Percentiles rank a stretch among this genome's conserved stretches.
phyloP scores from a whole-genome alignment of 495 filamentous ascomycete genomes.

The Glonium stellatum region DNA sequence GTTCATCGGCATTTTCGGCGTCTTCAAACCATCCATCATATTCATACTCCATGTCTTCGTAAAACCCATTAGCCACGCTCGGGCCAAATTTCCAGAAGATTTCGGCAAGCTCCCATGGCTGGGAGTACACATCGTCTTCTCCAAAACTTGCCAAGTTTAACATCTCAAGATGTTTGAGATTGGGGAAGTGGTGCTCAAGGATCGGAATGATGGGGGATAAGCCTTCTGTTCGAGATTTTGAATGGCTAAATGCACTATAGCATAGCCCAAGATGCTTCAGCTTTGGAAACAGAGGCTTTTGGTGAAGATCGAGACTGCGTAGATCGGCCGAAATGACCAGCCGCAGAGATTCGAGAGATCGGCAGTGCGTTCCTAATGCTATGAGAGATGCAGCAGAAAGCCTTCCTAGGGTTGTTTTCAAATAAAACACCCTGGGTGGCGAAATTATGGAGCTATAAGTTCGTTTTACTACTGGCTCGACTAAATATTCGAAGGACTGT shows the following conservation, averaged over 20 bases:
- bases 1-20: not conserved
- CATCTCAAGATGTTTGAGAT: not conserved
- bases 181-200: not conserved
- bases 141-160: not conserved
- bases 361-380: constrained; percentile 1
- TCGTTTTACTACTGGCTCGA: not conserved
- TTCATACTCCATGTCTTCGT: not conserved
- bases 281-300: not conserved
- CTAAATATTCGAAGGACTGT: not conserved
- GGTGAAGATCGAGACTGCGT: not conserved
- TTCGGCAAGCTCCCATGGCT: not conserved
- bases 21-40: not conserved
- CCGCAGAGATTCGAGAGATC: not conserved
- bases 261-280: not conserved
- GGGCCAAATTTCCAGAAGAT: not conserved
- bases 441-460: not conserved
- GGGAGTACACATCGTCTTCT: not conserved
- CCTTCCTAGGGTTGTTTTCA: no score
- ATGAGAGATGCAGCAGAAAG: not conserved
- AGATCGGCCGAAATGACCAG: not conserved
- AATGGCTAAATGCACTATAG: not conserved
- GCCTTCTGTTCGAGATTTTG: not conserved
- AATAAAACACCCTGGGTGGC: no score
- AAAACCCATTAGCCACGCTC: not conserved
- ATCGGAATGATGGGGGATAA: not conserved